Conservation (phyloP, 768 basidiomycete genomes). For the Tylopilus sp. region DNA sequence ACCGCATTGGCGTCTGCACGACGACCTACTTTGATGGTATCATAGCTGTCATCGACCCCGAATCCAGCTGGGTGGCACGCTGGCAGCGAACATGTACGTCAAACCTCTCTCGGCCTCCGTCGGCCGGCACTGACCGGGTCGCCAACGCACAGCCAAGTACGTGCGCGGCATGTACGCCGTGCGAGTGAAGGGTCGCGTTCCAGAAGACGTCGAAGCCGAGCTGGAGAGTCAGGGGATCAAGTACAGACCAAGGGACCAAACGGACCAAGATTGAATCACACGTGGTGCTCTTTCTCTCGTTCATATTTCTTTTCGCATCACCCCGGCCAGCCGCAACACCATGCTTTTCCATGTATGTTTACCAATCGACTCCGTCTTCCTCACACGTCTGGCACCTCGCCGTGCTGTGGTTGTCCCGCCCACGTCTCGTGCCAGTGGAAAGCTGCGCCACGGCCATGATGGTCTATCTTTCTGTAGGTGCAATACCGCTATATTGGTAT, state of each 20-base stretch:
- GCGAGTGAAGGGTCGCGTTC: conserved; percentile 80
- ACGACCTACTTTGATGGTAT: conserved; percentile 92
- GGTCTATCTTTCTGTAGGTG: conserved; percentile 7
- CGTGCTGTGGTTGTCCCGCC: conserved; percentile 2
- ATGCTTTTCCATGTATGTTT: not conserved
- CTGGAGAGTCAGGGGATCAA: conserved; percentile 74
- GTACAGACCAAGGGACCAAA: conserved; percentile 83
- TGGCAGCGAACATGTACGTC: conserved; percentile 91
- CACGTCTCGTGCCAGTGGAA: conserved; percentile 3
- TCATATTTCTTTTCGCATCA: not conserved
- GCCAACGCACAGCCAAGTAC: conserved; percentile 70
- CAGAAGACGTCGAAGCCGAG: conserved; percentile 81
- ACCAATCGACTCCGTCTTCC: not conserved
- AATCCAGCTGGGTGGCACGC: conserved; percentile 90
- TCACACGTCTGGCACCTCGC: conserved; percentile 19
- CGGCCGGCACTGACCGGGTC: not conserved
- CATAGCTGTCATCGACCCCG: conserved; percentile 82
- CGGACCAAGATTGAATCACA: conserved; percentile 57
- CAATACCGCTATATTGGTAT: conserved; percentile 4
- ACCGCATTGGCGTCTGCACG: conserved; percentile 82
- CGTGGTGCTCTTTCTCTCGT: not conserved
- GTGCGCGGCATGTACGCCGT: conserved; percentile 92
- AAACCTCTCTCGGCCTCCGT: not conserved
- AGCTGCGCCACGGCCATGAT: conserved; percentile 4
- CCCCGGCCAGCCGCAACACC: not conserved